These are phyloP conservation scores for Colletotrichum sp. DNA, from an alignment of 2,329 filamentous ascomycete species.

Conservation along the genomic window DNA sequence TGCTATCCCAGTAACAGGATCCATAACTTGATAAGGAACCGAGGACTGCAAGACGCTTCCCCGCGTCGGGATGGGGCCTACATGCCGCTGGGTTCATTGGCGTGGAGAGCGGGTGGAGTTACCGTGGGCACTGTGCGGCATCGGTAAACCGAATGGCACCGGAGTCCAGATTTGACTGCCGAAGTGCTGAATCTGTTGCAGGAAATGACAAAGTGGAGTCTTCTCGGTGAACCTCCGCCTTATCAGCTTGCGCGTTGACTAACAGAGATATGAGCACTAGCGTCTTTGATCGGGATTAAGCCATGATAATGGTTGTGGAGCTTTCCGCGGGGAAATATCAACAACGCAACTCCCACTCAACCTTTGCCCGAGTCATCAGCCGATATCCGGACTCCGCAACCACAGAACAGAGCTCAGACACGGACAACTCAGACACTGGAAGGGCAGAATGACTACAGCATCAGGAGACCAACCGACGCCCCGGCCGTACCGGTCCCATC, in stretches of 20 bases:
- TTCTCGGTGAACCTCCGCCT: constrained; percentile 19
- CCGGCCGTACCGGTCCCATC: constrained; percentile 66
- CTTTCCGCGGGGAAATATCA: constrained; percentile 23
- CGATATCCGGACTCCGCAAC: constrained; percentile 12
- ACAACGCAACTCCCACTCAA: not conserved
- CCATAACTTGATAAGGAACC: constrained; percentile 8
- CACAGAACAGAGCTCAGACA: not conserved
- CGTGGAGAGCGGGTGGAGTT: constrained; percentile 6
- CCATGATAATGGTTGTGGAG: constrained; percentile 6
- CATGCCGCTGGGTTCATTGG: not conserved
- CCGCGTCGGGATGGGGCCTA: not conserved
- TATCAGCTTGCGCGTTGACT: constrained; percentile 20
- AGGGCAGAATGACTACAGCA: not conserved
- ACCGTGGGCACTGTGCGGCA: not conserved
- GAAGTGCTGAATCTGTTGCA: not conserved
- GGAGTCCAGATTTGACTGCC: not conserved
- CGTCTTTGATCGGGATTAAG: not conserved
- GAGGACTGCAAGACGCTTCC: not conserved
- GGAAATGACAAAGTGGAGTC: not conserved
- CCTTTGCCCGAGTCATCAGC: constrained; percentile 12
- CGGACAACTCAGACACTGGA: not conserved
- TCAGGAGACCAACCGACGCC: constrained; percentile 7
- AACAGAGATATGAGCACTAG: constrained; percentile 6
- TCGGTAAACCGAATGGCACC: not conserved
- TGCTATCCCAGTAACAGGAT: not conserved